Evolutionary conservation across 2,329 filamentous ascomycete genomes (phyloP).

Genomic region (Tolypocladium inflatum): DNA sequence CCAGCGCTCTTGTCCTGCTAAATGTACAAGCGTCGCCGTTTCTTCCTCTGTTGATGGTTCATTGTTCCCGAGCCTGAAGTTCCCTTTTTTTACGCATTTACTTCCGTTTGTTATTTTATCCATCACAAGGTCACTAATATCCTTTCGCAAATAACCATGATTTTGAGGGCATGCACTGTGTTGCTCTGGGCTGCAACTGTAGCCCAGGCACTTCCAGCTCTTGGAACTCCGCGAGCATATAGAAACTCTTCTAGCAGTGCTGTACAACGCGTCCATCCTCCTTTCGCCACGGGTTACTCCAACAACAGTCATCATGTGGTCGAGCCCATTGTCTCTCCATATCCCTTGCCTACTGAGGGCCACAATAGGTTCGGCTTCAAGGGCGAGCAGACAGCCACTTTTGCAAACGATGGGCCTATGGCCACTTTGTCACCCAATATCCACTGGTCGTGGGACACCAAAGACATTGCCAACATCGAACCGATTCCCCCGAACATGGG

Average conservation of each 20-base stretch:
- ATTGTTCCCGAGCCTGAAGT: neutral
- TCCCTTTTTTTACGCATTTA: neutral
- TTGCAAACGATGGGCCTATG: neutral
- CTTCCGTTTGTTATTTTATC: too few relatives aligned
- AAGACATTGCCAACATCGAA: constrained; percentile 11
- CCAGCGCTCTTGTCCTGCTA: neutral
- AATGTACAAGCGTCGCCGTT: neutral
- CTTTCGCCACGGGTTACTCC: neutral
- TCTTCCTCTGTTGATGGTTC: neutral
- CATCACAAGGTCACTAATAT: neutral
- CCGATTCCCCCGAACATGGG: constrained; percentile 11
- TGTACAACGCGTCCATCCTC: neutral
- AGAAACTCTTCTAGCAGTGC: neutral
- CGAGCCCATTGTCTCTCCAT: neutral
- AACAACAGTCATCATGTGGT: neutral
- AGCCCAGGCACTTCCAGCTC: neutral
- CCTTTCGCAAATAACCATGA: neutral
- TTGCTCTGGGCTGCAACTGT: neutral
- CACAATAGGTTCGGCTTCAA: neutral
- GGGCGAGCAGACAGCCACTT: neutral
- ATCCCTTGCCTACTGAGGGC: neutral
- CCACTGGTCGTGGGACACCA: constrained; percentile 16
- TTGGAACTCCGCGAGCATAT: neutral
- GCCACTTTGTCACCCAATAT: constrained; percentile 6
- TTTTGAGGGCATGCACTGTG: neutral